Percentiles rank a stretch among this genome's conserved stretches.
Conservation (phyloP, 106 monocot genomes). For the Acorus gramineus region DNA sequence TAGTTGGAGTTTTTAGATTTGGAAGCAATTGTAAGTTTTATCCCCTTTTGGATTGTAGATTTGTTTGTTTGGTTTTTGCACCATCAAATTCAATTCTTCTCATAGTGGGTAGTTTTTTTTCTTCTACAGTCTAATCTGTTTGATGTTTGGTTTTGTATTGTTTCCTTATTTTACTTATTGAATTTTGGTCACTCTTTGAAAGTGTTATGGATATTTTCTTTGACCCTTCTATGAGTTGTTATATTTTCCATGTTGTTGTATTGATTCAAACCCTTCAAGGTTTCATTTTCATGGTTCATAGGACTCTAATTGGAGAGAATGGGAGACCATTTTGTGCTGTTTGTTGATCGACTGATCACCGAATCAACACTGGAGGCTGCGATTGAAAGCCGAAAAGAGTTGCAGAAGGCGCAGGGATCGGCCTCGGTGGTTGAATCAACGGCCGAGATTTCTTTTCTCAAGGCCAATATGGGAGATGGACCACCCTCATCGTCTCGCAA, state of each 20-base stretch:
- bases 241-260: not conserved
- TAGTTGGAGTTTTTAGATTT: not conserved
- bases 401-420: not conserved
- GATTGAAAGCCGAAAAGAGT: constrained; percentile 26
- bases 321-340: constrained; percentile 60
- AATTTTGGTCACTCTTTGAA: no score
- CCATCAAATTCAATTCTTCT: no score
- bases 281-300: not conserved
- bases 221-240: not conserved
- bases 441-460: not conserved
- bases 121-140: no score
- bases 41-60: not conserved
- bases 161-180: no score
- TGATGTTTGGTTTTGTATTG: no score
- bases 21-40: not conserved
- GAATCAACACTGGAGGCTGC: constrained; percentile 51
- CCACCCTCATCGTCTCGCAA: not conserved
- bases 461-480: constrained; percentile 8
- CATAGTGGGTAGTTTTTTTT: no score
- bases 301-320: constrained; percentile 10
- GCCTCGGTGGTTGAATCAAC: not conserved
- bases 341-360: constrained; percentile 64
- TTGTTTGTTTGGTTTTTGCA: not conserved
- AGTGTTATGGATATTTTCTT: no score
- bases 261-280: not conserved